A percentile compares a stretch with the other conserved stretches of the same genome.
These are phyloP conservation scores for Miscanthus lutarioriparius DNA, from an alignment of 176 grass and related monocot species.

Conservation along the genomic window DNA sequence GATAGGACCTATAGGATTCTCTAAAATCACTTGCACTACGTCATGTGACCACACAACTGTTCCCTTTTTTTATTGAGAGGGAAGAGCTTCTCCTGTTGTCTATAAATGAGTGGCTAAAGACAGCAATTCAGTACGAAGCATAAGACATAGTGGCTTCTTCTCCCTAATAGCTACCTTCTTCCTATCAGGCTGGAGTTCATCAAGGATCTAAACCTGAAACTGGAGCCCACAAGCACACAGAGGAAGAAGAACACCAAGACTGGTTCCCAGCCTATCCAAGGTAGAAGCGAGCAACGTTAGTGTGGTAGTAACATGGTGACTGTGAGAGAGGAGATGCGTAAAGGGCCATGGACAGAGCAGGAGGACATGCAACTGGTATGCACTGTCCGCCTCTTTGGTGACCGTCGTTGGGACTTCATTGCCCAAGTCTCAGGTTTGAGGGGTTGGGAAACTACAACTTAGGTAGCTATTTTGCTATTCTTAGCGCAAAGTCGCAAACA, in stretches of 20 bases:
- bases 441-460: constrained; percentile 74
- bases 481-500: constrained; percentile 40
- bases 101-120: constrained; percentile 71
- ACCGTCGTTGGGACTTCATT: constrained; percentile 97
- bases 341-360: constrained; percentile 83
- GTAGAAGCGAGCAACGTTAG: constrained; percentile 36
- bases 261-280: constrained; percentile 45
- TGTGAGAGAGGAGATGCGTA: constrained; percentile 71
- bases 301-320: constrained; percentile 55
- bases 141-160: constrained; percentile 35
- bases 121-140: constrained; percentile 47
- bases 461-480: constrained; percentile 56
- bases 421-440: constrained; percentile 99
- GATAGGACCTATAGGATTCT: constrained; percentile 1
- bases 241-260: constrained; percentile 23
- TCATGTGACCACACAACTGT: constrained; percentile 20
- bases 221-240: constrained; percentile 39
- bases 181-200: constrained; percentile 38
- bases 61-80: not conserved
- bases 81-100: constrained; percentile 33
- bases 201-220: constrained; percentile 38
- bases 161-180: constrained; percentile 26
- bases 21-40: not conserved
- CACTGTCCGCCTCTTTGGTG: constrained; percentile 87
- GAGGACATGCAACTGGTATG: constrained; percentile 90